phyloP scores from a whole-genome alignment of 2,329 filamentous ascomycete genomes.

The Hirsutella rhossiliensis region DNA sequence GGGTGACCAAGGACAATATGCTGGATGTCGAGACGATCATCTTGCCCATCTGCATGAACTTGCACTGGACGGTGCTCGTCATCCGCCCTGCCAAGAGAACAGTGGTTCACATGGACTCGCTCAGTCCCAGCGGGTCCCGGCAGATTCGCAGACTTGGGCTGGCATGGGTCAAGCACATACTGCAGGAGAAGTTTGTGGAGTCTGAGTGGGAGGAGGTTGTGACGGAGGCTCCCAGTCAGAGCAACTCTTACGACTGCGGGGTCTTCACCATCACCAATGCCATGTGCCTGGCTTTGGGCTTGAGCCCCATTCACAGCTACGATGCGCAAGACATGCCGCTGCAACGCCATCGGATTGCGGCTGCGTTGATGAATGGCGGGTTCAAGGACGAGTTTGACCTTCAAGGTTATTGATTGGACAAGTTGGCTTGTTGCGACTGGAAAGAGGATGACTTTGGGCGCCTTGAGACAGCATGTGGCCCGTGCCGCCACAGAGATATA shows the following conservation, averaged over 20 bases:
- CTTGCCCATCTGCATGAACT: slow-evolving; percentile 52
- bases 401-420: slow-evolving; percentile 16
- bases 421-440: background rate
- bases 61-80: slow-evolving; percentile 63
- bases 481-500: background rate
- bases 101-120: slow-evolving; percentile 59
- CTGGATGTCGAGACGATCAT: slow-evolving; percentile 55
- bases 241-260: slow-evolving; percentile 64
- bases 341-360: slow-evolving; percentile 51
- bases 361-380: slow-evolving; percentile 53
- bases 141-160: slow-evolving; percentile 29
- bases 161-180: slow-evolving; percentile 44
- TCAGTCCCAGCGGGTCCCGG: slow-evolving; percentile 30
- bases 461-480: too few relatives aligned
- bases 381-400: slow-evolving; percentile 49
- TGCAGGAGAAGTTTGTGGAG: slow-evolving; percentile 38
- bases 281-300: slow-evolving; percentile 44
- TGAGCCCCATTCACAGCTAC: slow-evolving; percentile 39
- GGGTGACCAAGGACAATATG: slow-evolving; percentile 48
- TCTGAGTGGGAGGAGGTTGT: slow-evolving; percentile 47
- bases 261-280: slow-evolving; percentile 65
- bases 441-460: too few relatives aligned
- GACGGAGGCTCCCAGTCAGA: slow-evolving; percentile 43
- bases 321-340: slow-evolving; percentile 39
- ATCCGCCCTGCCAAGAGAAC: slow-evolving; percentile 48